These are phyloP conservation scores for Wickerhamiella azymoides DNA, from an alignment of 805 yeast species.

Conservation along the genomic window DNA sequence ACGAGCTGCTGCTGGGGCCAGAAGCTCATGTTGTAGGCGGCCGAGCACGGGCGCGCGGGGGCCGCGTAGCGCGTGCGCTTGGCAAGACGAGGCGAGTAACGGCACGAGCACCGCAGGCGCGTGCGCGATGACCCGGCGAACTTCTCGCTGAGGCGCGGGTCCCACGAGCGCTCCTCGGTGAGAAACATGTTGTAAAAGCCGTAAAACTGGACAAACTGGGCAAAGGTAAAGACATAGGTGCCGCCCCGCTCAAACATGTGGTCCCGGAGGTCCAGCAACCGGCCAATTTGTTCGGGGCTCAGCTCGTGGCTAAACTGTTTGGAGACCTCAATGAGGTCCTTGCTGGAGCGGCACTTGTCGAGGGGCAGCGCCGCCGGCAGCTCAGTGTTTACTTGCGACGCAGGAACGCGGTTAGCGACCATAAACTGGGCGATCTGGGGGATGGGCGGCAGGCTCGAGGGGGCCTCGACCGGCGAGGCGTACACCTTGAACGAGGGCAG, in stretches of 20 bases:
- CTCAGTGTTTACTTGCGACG: neutral
- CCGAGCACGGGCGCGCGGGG: neutral
- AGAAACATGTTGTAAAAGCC: conserved; percentile 6
- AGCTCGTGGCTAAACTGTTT: conserved; percentile 2
- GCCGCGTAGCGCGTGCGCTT: conserved; percentile 4
- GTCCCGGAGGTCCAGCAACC: conserved; percentile 3
- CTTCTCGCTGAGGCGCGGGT: conserved; percentile 8
- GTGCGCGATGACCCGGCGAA: conserved; percentile 8
- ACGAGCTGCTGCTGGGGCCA: conserved; percentile 8
- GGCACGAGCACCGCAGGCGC: conserved; percentile 6
- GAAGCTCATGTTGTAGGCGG: conserved; percentile 6
- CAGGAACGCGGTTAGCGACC: conserved; percentile 6
- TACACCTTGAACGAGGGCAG: neutral
- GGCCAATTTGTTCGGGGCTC: neutral
- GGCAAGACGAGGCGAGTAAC: conserved; percentile 6
- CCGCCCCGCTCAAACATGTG: conserved; percentile 1
- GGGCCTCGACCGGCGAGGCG: neutral
- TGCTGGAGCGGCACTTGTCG: conserved; percentile 2
- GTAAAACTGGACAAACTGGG: conserved; percentile 7
- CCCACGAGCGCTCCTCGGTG: conserved; percentile 9
- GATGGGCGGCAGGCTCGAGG: conserved; percentile 1
- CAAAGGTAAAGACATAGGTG: conserved; percentile 4
- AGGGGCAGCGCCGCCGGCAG: neutral
- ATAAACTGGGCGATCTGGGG: conserved; percentile 5
- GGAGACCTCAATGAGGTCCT: conserved; percentile 6